Percentiles rank a stretch among this genome's conserved stretches.
Evolutionary conservation across 2,329 filamentous ascomycete species (phyloP).

Genomic region (Neodidymelliopsis sp.): DNA sequence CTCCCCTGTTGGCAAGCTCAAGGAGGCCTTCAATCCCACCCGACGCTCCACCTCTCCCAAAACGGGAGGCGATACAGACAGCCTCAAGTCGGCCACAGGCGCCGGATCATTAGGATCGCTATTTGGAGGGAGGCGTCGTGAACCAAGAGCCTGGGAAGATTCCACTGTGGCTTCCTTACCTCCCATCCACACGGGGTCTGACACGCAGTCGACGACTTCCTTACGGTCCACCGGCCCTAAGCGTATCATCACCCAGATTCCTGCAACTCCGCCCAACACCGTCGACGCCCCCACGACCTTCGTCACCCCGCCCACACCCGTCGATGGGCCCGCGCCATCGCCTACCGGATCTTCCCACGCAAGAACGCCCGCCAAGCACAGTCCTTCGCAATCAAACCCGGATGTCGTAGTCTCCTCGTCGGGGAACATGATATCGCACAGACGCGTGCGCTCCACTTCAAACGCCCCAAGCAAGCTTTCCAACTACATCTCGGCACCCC

Average conservation of each 20-base stretch:
- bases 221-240: constrained; percentile 36
- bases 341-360: constrained; percentile 39
- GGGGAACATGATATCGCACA: constrained; percentile 78
- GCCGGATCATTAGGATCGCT: constrained; percentile 50
- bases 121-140: constrained; percentile 50
- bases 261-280: constrained; percentile 54
- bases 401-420: constrained; percentile 68
- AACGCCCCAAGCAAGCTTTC: constrained; percentile 83
- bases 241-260: constrained; percentile 50
- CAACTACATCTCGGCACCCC: constrained; percentile 68
- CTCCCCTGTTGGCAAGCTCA: constrained; percentile 75
- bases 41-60: constrained; percentile 42
- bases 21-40: constrained; percentile 68
- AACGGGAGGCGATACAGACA: constrained; percentile 41
- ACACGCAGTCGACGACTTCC: constrained; percentile 42
- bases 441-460: constrained; percentile 65
- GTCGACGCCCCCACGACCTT: constrained; percentile 62
- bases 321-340: constrained; percentile 52
- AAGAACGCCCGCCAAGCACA: constrained; percentile 36
- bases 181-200: constrained; percentile 38
- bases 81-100: constrained; percentile 50
- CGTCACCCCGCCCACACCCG: constrained; percentile 70
- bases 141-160: constrained; percentile 41
- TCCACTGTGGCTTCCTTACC: constrained; percentile 39
- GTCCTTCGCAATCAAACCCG: constrained; percentile 49